phyloP scores from a whole-genome alignment of 2,329 filamentous ascomycete genomes.

The Dactylellina sp. region DNA sequence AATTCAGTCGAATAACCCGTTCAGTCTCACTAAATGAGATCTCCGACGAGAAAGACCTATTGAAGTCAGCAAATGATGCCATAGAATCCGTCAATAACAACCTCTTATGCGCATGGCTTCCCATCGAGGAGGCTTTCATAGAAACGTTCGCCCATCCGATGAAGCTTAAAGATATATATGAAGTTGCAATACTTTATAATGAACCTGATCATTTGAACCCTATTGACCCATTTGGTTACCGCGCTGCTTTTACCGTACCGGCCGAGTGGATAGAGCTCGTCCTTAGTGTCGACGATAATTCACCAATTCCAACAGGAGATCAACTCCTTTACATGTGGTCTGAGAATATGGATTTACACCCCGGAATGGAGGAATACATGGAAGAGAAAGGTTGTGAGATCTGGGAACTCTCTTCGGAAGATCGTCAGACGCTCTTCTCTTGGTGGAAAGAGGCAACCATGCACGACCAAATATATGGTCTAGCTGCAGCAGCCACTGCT shows the following conservation, averaged over 20 bases:
- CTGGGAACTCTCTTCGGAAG: slow-evolving; percentile 68
- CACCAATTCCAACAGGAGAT: slow-evolving; percentile 66
- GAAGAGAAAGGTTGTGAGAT: slow-evolving; percentile 62
- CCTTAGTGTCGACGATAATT: slow-evolving; percentile 65
- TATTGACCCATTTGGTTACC: slow-evolving; percentile 37
- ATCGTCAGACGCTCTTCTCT: slow-evolving; percentile 63
- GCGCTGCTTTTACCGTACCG: slow-evolving; percentile 37
- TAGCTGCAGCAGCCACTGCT: slow-evolving; percentile 64
- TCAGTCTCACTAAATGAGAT: slow-evolving; percentile 61
- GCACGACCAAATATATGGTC: slow-evolving; percentile 67
- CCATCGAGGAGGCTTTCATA: slow-evolving; percentile 21
- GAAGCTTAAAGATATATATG: slow-evolving; percentile 67
- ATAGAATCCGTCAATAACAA: slow-evolving; percentile 10
- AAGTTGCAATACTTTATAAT: slow-evolving; percentile 71
- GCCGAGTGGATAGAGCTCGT: neutral
- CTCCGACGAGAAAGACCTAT: slow-evolving; percentile 26
- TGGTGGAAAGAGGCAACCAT: slow-evolving; percentile 67
- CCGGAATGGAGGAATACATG: slow-evolving; percentile 61
- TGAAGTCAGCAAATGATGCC: slow-evolving; percentile 17
- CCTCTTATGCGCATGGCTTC: slow-evolving; percentile 19
- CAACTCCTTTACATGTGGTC: slow-evolving; percentile 67
- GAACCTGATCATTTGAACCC: slow-evolving; percentile 64
- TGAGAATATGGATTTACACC: slow-evolving; percentile 66
- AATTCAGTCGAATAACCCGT: slow-evolving; percentile 66
- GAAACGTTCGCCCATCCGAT: slow-evolving; percentile 67